phyloP scores from a whole-genome alignment of 1,284 basidiomycete species.

The Rhodotorula sp. region DNA sequence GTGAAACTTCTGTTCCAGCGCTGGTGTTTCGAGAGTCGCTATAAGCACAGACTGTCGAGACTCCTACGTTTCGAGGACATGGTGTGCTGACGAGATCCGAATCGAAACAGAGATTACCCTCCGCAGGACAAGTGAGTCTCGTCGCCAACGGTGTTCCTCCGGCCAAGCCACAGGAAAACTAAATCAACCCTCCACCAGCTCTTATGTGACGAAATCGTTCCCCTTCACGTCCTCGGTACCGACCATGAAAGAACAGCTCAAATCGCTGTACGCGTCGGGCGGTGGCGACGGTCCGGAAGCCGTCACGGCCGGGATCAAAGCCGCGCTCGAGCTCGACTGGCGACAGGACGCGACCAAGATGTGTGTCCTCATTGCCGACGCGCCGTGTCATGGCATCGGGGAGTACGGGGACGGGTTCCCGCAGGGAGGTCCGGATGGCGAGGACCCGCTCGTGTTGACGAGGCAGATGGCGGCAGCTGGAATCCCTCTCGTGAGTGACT shows the following conservation, averaged over 20 bases:
- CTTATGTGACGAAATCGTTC: slow-evolving; percentile 82
- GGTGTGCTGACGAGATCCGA: neutral
- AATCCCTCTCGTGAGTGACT: slow-evolving; percentile 72
- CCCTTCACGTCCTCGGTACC: slow-evolving; percentile 90
- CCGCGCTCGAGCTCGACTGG: slow-evolving; percentile 85
- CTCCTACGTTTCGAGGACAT: no score
- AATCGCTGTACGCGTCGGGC: slow-evolving; percentile 82
- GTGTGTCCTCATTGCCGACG: slow-evolving; percentile 76
- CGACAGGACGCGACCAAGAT: slow-evolving; percentile 82
- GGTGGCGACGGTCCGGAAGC: slow-evolving; percentile 98
- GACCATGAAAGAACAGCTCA: slow-evolving; percentile 80
- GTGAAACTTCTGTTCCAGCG: no score
- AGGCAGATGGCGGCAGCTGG: slow-evolving; percentile 85
- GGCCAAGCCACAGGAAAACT: neutral
- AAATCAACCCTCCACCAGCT: slow-evolving; percentile 40
- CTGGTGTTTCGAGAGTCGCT: no score
- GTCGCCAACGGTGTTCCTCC: no score
- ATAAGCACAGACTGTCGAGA: no score
- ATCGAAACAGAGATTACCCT: slow-evolving; percentile 69
- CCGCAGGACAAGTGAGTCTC: slow-evolving; percentile 73
- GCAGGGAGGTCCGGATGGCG: slow-evolving; percentile 56
- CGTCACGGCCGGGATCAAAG: slow-evolving; percentile 88
- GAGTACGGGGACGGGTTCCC: slow-evolving; percentile 78
- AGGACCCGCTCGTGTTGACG: slow-evolving; percentile 82
- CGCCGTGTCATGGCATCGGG: slow-evolving; percentile 91